Conservation (phyloP, 2,329 filamentous ascomycete species). For the Diaporthe sp. region DNA sequence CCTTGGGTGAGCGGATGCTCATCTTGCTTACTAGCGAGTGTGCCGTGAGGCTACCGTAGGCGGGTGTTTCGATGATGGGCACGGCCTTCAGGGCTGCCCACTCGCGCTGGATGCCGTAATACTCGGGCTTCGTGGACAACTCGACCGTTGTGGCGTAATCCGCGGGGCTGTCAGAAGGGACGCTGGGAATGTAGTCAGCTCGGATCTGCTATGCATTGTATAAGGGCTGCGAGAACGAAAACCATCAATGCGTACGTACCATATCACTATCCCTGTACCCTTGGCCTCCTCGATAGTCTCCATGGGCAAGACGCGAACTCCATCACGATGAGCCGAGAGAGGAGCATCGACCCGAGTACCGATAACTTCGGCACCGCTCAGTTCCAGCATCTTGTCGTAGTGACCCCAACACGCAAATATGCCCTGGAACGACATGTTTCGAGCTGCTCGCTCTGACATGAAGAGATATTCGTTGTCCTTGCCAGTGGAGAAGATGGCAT, state of each 20-base stretch:
- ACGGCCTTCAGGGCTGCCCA: slow-evolving; percentile 7
- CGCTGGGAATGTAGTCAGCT: slow-evolving; percentile 10
- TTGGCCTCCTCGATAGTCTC: slow-evolving; percentile 10
- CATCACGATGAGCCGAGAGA: slow-evolving; percentile 6
- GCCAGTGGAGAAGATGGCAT: slow-evolving; percentile 10
- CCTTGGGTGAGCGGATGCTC: slow-evolving; percentile 5
- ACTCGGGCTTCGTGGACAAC: slow-evolving; percentile 6
- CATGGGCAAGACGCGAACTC: slow-evolving; percentile 10
- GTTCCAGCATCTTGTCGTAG: slow-evolving; percentile 9
- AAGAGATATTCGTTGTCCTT: slow-evolving; percentile 8
- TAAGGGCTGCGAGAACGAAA: slow-evolving; percentile 1
- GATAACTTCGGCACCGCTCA: slow-evolving; percentile 8
- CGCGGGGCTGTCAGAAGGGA: not conserved
- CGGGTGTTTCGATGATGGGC: slow-evolving; percentile 10
- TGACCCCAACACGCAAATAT: slow-evolving; percentile 9
- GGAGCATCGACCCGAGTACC: slow-evolving; percentile 7
- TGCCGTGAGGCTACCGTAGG: slow-evolving; percentile 7
- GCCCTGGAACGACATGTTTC: slow-evolving; percentile 3
- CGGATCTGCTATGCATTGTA: slow-evolving; percentile 9
- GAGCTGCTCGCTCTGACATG: slow-evolving; percentile 7
- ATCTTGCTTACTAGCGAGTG: slow-evolving; percentile 9
- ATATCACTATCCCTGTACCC: not conserved
- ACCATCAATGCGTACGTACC: not conserved
- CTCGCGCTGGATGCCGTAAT: slow-evolving; percentile 5
- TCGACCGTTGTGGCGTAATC: not conserved